Percentiles rank a stretch among this genome's conserved stretches.
Conservation (phyloP, 2,329 filamentous ascomycete species). For the Ramularia collo-cygni region DNA sequence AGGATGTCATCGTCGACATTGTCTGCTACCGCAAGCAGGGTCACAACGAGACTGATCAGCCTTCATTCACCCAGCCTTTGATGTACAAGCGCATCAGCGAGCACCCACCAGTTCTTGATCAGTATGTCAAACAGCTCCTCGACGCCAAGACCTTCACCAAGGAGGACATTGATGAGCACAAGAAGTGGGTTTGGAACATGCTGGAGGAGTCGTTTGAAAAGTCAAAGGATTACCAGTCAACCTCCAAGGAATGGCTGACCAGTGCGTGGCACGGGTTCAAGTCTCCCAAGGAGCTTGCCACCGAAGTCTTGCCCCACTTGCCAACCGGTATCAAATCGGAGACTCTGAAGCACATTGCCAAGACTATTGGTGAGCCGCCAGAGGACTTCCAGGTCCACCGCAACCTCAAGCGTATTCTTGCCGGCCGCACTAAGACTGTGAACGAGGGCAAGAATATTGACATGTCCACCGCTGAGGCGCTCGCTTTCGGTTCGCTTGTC, state of each 20-base stretch:
- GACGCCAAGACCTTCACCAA: slow-evolving; percentile 93
- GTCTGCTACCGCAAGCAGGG: slow-evolving; percentile 99
- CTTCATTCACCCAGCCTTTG: slow-evolving; percentile 96
- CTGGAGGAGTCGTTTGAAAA: slow-evolving; percentile 94
- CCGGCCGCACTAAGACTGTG: slow-evolving; percentile 84
- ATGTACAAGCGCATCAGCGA: slow-evolving; percentile 98
- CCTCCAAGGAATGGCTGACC: slow-evolving; percentile 95
- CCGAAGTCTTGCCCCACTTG: slow-evolving; percentile 85
- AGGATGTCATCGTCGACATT: slow-evolving; percentile 94
- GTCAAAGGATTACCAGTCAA: slow-evolving; percentile 95
- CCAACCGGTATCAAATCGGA: slow-evolving; percentile 71
- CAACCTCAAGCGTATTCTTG: slow-evolving; percentile 94
- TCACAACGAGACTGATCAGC: slow-evolving; percentile 99
- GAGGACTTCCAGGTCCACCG: slow-evolving; percentile 85
- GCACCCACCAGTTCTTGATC: slow-evolving; percentile 78
- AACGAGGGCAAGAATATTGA: slow-evolving; percentile 90
- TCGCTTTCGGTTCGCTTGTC: slow-evolving; percentile 88
- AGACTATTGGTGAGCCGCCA: slow-evolving; percentile 69
- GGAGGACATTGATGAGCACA: slow-evolving; percentile 97
- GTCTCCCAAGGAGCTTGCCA: slow-evolving; percentile 93
- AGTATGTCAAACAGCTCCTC: slow-evolving; percentile 85
- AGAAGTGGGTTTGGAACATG: slow-evolving; percentile 99
- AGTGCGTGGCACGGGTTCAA: slow-evolving; percentile 99
- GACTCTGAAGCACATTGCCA: slow-evolving; percentile 72
- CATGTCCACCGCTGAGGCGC: slow-evolving; percentile 92